Conservation (phyloP, 257 asterid genomes). For the Cynanchum wilfordii region DNA sequence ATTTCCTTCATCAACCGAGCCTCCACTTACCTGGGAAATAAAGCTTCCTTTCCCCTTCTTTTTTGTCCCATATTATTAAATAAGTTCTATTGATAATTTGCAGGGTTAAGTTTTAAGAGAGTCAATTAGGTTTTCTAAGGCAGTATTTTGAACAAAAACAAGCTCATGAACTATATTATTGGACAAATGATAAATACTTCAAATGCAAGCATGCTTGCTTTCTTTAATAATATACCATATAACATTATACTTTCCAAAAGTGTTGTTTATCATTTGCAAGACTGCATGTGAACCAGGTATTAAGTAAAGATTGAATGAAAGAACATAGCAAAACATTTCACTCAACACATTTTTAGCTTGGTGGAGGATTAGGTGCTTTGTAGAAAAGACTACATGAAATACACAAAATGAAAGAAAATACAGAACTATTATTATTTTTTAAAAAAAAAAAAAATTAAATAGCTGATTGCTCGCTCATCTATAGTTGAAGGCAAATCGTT, state of each 20-base stretch:
- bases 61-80: too few species aligned
- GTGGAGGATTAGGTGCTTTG: neutral
- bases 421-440: neutral
- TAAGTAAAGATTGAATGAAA: too few species aligned
- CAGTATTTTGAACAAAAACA: too few species aligned
- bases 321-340: too few species aligned
- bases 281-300: neutral
- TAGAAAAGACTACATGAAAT: neutral
- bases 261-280: neutral
- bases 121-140: too few species aligned
- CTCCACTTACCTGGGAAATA: too few species aligned
- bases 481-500: conserved; percentile 33
- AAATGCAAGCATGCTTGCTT: neutral
- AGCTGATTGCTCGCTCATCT: conserved; percentile 19
- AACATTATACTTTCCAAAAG: neutral
- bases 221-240: neutral
- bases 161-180: too few species aligned
- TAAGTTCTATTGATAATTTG: neutral
- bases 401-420: neutral
- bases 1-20: too few species aligned
- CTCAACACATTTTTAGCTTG: neutral
- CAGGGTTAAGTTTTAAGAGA: neutral
- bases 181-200: too few species aligned
- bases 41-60: too few species aligned
- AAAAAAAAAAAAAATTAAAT: too few species aligned